Percentiles rank a stretch among this genome's conserved stretches.
Conservation (phyloP, 352 stramenopile species). For the Thalassiosira allenii region DNA sequence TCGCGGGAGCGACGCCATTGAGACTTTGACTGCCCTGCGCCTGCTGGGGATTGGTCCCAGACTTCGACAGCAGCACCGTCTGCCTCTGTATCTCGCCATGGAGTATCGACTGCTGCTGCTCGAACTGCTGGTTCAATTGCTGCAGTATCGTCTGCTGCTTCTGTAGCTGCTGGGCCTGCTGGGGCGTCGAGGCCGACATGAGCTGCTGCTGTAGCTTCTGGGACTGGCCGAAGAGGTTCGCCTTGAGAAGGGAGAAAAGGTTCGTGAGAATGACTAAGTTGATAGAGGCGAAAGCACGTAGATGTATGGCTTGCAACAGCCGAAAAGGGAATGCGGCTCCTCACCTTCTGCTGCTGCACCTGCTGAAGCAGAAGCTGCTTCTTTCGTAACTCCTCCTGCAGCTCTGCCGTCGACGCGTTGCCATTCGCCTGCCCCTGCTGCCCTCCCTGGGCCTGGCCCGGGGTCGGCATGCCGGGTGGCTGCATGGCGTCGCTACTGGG, state of each 20-base stretch:
- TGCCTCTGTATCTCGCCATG: conserved; percentile 61
- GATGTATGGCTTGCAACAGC: no score
- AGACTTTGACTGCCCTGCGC: no score
- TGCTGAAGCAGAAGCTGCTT: conserved; percentile 71
- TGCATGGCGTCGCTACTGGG: no score
- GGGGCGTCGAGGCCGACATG: conserved; percentile 35
- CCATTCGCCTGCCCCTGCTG: conserved; percentile 10
- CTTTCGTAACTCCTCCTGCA: conserved; percentile 55
- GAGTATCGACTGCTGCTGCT: conserved; percentile 71
- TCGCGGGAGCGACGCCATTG: no score
- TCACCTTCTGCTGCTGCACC: conserved; percentile 67
- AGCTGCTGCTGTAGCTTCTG: conserved; percentile 66
- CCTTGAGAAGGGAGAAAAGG: conserved; percentile 19
- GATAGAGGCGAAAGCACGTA: no score
- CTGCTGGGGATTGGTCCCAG: no score
- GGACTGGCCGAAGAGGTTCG: conserved; percentile 66
- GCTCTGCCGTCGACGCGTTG: no score
- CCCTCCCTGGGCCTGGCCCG: no score
- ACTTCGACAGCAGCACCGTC: conserved; percentile 12
- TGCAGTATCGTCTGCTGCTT: conserved; percentile 70
- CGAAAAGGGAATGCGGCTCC: not conserved
- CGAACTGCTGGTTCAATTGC: conserved; percentile 68
- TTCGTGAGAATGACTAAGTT: no score
- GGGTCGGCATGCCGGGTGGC: no score
- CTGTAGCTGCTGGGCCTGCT: conserved; percentile 67